phyloP scores from a whole-genome alignment of 306 rosid species.

The Vigna trinervia region DNA sequence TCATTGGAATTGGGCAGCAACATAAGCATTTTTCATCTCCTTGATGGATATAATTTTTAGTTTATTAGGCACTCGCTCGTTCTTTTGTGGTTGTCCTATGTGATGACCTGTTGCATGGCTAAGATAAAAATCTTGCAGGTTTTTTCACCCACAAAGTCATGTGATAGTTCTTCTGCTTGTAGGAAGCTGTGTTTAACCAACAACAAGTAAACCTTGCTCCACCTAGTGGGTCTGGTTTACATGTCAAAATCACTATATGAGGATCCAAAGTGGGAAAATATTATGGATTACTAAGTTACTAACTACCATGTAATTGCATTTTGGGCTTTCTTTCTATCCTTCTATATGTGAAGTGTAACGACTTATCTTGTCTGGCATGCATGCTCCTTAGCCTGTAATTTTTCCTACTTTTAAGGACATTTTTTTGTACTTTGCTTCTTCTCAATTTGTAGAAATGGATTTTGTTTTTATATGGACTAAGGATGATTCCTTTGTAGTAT shows the following conservation, averaged over 20 bases:
- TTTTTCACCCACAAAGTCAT: not conserved
- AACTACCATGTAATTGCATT: slow-evolving; percentile 10
- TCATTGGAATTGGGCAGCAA: not conserved
- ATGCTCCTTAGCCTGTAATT: slow-evolving; percentile 4
- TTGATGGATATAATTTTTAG: not conserved
- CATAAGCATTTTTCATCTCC: slow-evolving; percentile 16
- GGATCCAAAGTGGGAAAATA: not conserved
- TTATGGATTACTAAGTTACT: slow-evolving; percentile 8
- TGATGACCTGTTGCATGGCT: slow-evolving; percentile 11
- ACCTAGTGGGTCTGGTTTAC: not conserved
- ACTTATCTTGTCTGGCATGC: not conserved
- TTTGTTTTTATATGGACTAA: slow-evolving; percentile 7
- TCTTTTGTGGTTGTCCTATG: slow-evolving; percentile 17
- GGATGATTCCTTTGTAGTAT: not conserved
- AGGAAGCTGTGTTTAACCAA: not conserved
- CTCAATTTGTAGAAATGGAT: not conserved
- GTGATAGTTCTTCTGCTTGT: not conserved
- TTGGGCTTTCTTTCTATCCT: slow-evolving; percentile 17
- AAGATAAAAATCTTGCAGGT: not conserved
- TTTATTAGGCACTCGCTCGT: slow-evolving; percentile 26
- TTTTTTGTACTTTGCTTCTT: slow-evolving; percentile 29
- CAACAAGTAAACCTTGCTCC: not conserved
- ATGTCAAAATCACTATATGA: slow-evolving; percentile 2
- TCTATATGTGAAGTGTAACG: slow-evolving; percentile 15
- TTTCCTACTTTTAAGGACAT: not conserved